Evolutionary conservation across 2,329 filamentous ascomycete genomes (phyloP).

Genomic region (Trichoderma breve): DNA sequence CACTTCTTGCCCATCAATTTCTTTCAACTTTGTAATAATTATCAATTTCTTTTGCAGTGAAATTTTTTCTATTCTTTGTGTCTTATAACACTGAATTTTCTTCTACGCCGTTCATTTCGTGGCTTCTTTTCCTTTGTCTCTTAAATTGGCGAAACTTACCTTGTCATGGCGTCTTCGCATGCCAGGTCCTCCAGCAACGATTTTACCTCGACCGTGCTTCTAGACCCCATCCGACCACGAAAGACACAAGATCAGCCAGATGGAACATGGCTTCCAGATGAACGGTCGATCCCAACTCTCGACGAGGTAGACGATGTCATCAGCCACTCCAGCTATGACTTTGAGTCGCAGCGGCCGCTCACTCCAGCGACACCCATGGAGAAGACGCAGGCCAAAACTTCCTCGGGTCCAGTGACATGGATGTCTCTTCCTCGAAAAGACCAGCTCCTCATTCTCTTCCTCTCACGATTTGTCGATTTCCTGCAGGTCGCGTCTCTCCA

Average conservation of each 20-base stretch:
- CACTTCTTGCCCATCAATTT: background rate
- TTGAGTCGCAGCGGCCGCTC: background rate
- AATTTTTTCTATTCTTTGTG: background rate
- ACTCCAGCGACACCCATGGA: background rate
- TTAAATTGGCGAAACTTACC: background rate
- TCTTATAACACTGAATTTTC: background rate
- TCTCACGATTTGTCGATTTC: slow-evolving; percentile 38
- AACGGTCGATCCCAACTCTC: background rate
- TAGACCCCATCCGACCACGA: background rate
- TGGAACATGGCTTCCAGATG: background rate
- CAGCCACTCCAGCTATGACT: background rate
- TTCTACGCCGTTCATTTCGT: background rate
- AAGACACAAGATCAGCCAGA: background rate
- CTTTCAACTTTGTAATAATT: background rate
- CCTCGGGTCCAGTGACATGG: slow-evolving; percentile 57
- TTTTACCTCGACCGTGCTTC: background rate
- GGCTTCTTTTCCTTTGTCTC: background rate
- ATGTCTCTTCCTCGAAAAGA: slow-evolving; percentile 66
- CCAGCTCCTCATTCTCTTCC: slow-evolving; percentile 66
- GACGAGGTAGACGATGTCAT: background rate
- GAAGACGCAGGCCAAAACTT: background rate
- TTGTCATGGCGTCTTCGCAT: slow-evolving; percentile 3
- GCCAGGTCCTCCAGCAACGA: slow-evolving; percentile 14
- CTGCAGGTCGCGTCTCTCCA: slow-evolving; percentile 9
- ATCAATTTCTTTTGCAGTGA: background rate